Conservation (phyloP, 192 early-diverging fungal species). For the Linnemannia hyalina region DNA sequence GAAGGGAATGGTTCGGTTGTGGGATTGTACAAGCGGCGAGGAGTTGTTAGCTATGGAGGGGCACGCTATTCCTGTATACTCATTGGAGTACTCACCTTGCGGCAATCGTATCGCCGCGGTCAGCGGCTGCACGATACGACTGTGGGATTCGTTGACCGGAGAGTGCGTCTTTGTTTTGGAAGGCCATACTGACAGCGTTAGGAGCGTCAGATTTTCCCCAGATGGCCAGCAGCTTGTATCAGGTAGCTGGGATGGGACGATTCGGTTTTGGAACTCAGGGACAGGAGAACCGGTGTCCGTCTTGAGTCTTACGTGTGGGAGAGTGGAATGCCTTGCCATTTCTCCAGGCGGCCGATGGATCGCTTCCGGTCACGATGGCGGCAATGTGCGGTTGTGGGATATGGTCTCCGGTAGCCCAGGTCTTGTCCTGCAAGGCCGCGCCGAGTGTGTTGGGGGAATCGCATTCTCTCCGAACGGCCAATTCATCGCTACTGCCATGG, state of each 20-base stretch:
- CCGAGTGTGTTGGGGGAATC: not conserved
- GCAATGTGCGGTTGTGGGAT: not conserved
- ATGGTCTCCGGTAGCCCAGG: not conserved
- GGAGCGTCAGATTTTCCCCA: not conserved
- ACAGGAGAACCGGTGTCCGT: not conserved
- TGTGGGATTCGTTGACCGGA: not conserved
- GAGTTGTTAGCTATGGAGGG: not conserved
- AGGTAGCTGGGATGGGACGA: not conserved
- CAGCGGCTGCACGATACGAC: not conserved
- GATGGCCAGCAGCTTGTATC: not conserved
- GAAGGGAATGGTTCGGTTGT: not conserved
- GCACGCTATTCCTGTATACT: fast-evolving
- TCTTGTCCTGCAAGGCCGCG: not conserved
- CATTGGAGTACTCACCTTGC: not conserved
- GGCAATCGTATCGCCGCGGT: not conserved
- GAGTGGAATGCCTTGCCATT: not conserved
- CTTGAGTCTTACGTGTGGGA: not conserved
- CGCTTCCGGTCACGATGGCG: not conserved
- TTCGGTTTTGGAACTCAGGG: not conserved
- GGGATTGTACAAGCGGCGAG: not conserved
- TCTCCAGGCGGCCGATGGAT: not conserved
- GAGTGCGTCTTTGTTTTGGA: not conserved
- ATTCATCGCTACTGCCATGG: not conserved
- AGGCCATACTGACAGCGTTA: not conserved
- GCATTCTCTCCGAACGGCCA: not conserved